A percentile compares a stretch with the other conserved stretches of the same genome.
Conservation (phyloP, 176 grass and related monocot genomes). For the Triticum timopheevii region DNA sequence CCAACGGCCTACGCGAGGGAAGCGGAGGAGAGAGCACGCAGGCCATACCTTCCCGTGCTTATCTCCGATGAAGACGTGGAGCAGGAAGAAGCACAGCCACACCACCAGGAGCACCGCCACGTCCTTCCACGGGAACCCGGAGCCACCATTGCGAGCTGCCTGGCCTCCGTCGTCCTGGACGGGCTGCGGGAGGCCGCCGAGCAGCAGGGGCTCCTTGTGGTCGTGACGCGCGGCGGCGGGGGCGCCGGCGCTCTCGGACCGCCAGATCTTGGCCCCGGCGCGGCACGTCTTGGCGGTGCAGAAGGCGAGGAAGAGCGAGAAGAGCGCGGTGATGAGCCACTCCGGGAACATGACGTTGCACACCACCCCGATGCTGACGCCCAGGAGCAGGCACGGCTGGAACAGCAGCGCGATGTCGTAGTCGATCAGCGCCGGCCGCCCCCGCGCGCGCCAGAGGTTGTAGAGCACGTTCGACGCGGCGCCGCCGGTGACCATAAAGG, state of each 20-base stretch:
- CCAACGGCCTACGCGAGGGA: neutral
- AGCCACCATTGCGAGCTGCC: neutral
- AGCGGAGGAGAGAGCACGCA: neutral
- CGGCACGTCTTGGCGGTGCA: slow-evolving; percentile 66
- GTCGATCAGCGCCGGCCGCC: slow-evolving; percentile 37
- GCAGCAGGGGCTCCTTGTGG: slow-evolving; percentile 42
- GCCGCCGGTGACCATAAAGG: slow-evolving; percentile 84
- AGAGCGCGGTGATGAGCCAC: slow-evolving; percentile 80
- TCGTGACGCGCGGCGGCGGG: neutral
- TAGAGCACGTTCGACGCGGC: slow-evolving; percentile 64
- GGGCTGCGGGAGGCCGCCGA: neutral
- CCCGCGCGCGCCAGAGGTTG: slow-evolving; percentile 40
- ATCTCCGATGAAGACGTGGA: slow-evolving; percentile 78
- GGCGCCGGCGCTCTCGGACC: slow-evolving; percentile 28
- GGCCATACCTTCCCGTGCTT: slow-evolving; percentile 72
- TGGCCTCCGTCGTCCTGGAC: neutral
- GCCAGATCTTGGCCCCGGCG: slow-evolving; percentile 69
- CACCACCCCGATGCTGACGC: slow-evolving; percentile 74
- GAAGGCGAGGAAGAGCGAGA: slow-evolving; percentile 61
- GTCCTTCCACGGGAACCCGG: slow-evolving; percentile 56
- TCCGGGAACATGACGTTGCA: slow-evolving; percentile 87
- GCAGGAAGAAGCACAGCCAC: slow-evolving; percentile 81
- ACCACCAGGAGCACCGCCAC: slow-evolving; percentile 47
- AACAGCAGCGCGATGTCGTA: slow-evolving; percentile 74
- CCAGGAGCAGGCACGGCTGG: slow-evolving; percentile 76